Base-by-base conservation (phyloP, 257 asterid genomes). In the Forsythia viridissima region DNA sequence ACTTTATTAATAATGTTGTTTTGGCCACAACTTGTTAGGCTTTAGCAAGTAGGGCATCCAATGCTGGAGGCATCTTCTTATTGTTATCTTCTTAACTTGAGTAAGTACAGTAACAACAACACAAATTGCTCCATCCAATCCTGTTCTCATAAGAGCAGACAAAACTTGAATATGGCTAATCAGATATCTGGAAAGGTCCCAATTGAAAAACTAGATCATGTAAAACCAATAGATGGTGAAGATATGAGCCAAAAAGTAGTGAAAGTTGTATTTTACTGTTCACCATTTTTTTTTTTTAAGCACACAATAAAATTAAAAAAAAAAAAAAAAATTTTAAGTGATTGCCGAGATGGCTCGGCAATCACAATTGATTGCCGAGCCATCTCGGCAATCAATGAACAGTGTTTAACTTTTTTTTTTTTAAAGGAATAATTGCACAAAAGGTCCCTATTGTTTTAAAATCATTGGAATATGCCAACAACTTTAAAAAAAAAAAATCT, bases 231-330 rank as follows among this genome's bases (percentile, higher is more conserved):
- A 75, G 69, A 72, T 37, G 71, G 57, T 12, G 38, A 77, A 48
- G 82, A 81, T 9, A 38, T 59, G 73, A 70, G 61, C 16, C 70
- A 59, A 65, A 76, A 69, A 34, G 81, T 67, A 71, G 71, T 59
- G 68, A 44, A 65, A 24, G 0, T 24, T 24, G 24, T 24, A 24
- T 24, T 24, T 24, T 24, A 24, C 24, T 24, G 24, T 24, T 24
- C 24, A 24, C 24, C 24, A 24, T 24, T 24, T 24, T 24, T n/a
- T n/a, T n/a, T n/a, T 24, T 24, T 24, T 24, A 24, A 24, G 24
- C 24, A 24, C 24, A 24, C 24, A 24, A 24, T 24, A 24, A 24
- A 24, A 24, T 24, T n/a, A n/a, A n/a, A 24, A 24, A 24, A 24
- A 24, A n/a, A n/a, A n/a, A n/a, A 24, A 24, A 24, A 24, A 0